These are phyloP conservation scores for Candida boleticola DNA, from an alignment of 805 yeast genomes.

Conservation along the genomic window DNA sequence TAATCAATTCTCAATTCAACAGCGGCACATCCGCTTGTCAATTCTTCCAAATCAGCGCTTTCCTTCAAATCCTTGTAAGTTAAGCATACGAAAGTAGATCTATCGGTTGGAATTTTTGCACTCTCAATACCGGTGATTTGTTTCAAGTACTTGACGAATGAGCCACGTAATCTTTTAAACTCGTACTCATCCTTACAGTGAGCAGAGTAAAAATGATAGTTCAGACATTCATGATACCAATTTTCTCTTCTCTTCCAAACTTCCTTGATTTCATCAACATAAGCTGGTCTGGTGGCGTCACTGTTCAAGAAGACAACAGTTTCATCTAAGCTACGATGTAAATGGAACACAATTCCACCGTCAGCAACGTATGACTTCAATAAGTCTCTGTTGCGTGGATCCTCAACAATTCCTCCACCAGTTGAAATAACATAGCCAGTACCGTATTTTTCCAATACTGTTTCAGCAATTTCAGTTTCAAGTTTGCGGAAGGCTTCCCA, in stretches of 20 bases:
- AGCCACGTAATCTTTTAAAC: slow-evolving; percentile 52
- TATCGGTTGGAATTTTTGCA: slow-evolving; percentile 37
- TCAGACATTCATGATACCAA: slow-evolving; percentile 80
- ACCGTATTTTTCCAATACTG: slow-evolving; percentile 39
- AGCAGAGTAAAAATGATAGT: slow-evolving; percentile 71
- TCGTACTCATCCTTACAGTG: slow-evolving; percentile 59
- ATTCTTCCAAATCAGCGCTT: slow-evolving; percentile 46
- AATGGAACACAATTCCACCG: slow-evolving; percentile 83
- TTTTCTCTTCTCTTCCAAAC: slow-evolving; percentile 84
- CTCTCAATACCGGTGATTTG: slow-evolving; percentile 57
- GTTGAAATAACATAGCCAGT: slow-evolving; percentile 75
- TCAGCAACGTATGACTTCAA: slow-evolving; percentile 51
- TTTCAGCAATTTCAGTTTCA: slow-evolving; percentile 59
- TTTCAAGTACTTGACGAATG: slow-evolving; percentile 57
- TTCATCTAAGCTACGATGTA: slow-evolving; percentile 83
- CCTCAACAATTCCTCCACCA: slow-evolving; percentile 96
- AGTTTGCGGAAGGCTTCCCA: slow-evolving; percentile 84
- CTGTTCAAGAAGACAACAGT: slow-evolving; percentile 70
- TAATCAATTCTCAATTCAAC: slow-evolving; percentile 82
- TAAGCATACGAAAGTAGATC: slow-evolving; percentile 72
- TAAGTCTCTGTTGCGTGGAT: slow-evolving; percentile 58
- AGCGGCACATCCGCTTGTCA: slow-evolving; percentile 72
- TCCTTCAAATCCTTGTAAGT: slow-evolving; percentile 61
- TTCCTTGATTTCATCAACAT: slow-evolving; percentile 68
- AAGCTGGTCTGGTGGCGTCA: slow-evolving; percentile 89